A percentile compares a stretch with the other conserved stretches of the same genome.
Conservation (phyloP, 2,329 filamentous ascomycete species). For the Lasiodiplodia gonubiensis region DNA sequence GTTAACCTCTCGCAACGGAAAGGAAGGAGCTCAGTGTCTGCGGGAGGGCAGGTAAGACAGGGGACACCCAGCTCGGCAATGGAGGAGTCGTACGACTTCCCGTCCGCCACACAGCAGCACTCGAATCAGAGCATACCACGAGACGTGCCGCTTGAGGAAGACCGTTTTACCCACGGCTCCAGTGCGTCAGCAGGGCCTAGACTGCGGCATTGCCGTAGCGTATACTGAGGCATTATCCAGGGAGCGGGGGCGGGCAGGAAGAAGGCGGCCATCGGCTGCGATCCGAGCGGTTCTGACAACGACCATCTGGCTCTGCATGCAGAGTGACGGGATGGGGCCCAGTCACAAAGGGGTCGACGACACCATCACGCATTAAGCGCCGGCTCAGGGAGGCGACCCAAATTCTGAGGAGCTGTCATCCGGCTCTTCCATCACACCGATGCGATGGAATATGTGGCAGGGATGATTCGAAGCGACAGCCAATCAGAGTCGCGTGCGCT, state of each 20-base stretch:
- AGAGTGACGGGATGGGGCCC: not conserved
- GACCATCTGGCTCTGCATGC: not conserved
- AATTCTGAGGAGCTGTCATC: not conserved
- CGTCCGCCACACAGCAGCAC: not conserved
- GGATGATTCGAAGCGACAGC: constrained; percentile 5
- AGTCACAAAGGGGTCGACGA: not conserved
- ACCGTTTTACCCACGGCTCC: not conserved
- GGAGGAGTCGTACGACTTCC: constrained; percentile 20
- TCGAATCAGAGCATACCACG: constrained; percentile 16
- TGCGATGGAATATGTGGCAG: not conserved
- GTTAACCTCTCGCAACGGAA: not conserved
- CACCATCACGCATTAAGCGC: not conserved
- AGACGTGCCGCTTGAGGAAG: constrained; percentile 1
- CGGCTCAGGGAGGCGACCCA: not conserved
- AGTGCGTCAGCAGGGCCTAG: constrained; percentile 11
- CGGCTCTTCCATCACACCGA: constrained; percentile 3
- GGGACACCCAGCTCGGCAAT: constrained; percentile 4
- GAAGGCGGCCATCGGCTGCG: not conserved
- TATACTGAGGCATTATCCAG: not conserved
- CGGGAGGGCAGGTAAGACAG: not conserved
- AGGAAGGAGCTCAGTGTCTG: not conserved
- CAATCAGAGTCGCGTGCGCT: not conserved
- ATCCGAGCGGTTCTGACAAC: not conserved
- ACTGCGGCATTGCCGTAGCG: not conserved
- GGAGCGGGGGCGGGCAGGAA: constrained; percentile 6